A percentile compares a stretch with the other conserved stretches of the same genome.
phyloP scores from a whole-genome alignment of 805 yeast species.

The Metschnikowia shivogae region DNA sequence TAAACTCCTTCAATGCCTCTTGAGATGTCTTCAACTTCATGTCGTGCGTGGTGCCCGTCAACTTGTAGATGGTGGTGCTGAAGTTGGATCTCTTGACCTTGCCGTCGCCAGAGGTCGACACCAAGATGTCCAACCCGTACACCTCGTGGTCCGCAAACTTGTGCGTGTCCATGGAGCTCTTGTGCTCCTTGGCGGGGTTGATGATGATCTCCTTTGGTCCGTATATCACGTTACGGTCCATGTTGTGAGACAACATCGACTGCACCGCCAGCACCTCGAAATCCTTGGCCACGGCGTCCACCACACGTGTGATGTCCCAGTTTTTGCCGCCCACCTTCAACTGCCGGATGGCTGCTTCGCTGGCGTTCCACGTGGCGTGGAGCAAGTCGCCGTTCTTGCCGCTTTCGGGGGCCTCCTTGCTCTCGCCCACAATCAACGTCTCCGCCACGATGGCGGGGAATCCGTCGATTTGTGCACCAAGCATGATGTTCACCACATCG shows the following conservation, averaged over 20 bases:
- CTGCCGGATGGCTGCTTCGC: conserved; percentile 72
- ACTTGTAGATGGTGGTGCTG: conserved; percentile 67
- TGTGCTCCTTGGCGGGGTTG: conserved; percentile 69
- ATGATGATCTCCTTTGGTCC: conserved; percentile 74
- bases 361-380: conserved; percentile 71
- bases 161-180: conserved; percentile 55
- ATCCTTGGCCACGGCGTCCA: conserved; percentile 55
- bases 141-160: conserved; percentile 74
- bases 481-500: conserved; percentile 66
- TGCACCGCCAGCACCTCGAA: conserved; percentile 62
- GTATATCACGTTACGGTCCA: conserved; percentile 59
- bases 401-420: conserved; percentile 33
- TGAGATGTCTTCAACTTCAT: conserved; percentile 71
- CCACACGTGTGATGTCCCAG: conserved; percentile 70
- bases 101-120: conserved; percentile 62
- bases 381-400: conserved; percentile 65
- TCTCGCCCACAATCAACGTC: conserved; percentile 60
- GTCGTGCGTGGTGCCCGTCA: conserved; percentile 63
- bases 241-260: conserved; percentile 74
- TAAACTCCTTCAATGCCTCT: conserved; percentile 60
- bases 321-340: conserved; percentile 65
- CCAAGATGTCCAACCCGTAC: conserved; percentile 68
- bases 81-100: conserved; percentile 57
- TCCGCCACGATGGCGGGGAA: conserved; percentile 68
- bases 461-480: conserved; percentile 77